Conservation (phyloP, 345 rosid genomes). For the Populus alba region DNA sequence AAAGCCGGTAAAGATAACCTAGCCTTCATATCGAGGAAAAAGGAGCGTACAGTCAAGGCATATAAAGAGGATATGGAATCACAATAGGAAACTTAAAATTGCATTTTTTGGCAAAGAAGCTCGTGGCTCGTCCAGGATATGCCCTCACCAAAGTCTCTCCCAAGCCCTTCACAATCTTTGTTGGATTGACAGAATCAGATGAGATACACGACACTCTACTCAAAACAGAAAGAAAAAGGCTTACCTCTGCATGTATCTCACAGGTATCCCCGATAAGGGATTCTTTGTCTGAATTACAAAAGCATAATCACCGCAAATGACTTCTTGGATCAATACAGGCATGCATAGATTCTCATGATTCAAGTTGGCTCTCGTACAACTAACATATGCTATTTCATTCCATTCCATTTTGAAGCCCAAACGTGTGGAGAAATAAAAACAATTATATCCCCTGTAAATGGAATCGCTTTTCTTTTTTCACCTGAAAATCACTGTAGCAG, state of each 20-base stretch:
- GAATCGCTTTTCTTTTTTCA: too few species aligned
- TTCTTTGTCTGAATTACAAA: conserved; percentile 47
- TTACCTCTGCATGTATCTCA: conserved; percentile 43
- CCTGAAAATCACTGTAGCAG: too few species aligned
- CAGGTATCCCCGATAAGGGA: conserved; percentile 38
- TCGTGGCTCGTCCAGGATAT: conserved; percentile 43
- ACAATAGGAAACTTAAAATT: conserved; percentile 35
- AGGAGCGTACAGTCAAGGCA: neutral
- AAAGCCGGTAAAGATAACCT: neutral
- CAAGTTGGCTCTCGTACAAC: conserved; percentile 38
- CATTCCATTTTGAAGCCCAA: conserved; percentile 46
- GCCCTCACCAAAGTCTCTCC: conserved; percentile 48
- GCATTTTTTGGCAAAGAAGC: conserved; percentile 35
- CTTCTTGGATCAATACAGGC: conserved; percentile 46
- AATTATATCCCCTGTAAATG: neutral
- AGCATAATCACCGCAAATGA: conserved; percentile 40
- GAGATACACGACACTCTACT: neutral
- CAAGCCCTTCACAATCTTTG: conserved; percentile 44
- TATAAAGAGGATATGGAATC: conserved; percentile 17
- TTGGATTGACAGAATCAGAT: conserved; percentile 1
- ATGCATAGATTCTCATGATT: conserved; percentile 33
- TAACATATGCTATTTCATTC: conserved; percentile 44
- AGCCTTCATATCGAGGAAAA: conserved; percentile 1
- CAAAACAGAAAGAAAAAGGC: conserved; percentile 3
- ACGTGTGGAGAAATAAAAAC: conserved; percentile 22